A percentile compares a stretch with the other conserved stretches of the same genome.
phyloP scores from a whole-genome alignment of 2,329 filamentous ascomycete genomes.

The Daldinia eschscholtzii region DNA sequence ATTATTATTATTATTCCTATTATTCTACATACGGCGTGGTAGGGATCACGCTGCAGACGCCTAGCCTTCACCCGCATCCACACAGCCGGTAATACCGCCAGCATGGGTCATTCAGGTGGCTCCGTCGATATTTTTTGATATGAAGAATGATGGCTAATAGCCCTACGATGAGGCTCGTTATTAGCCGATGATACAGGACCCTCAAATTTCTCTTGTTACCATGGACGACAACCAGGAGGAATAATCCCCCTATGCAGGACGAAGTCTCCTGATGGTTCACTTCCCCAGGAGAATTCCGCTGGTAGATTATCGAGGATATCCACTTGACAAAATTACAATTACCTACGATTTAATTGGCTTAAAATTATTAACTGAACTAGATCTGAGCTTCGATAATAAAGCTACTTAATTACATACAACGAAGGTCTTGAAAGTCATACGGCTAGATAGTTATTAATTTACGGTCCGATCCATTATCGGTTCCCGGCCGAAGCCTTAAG shows the following conservation, averaged over 20 bases:
- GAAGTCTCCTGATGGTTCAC: neutral
- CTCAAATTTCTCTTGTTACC: neutral
- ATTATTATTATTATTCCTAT: neutral
- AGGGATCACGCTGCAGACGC: neutral
- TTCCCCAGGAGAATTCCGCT: neutral
- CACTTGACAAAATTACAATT: neutral
- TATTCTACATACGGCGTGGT: neutral
- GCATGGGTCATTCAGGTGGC: neutral
- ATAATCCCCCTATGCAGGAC: neutral
- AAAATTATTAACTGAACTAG: neutral
- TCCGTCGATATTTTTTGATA: neutral
- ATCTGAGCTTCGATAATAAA: neutral
- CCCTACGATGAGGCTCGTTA: neutral
- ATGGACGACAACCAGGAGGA: neutral
- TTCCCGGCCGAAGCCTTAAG: constrained; percentile 14
- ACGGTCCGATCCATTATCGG: constrained; percentile 9
- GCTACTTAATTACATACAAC: neutral
- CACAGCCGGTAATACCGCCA: neutral
- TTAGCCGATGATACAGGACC: neutral
- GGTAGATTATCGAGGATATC: neutral
- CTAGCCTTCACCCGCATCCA: neutral
- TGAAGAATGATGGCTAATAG: too few relatives aligned
- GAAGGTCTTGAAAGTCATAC: neutral
- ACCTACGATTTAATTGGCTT: neutral
- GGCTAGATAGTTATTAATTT: neutral